These are phyloP conservation scores for Rutstroemia sp. DNA, from an alignment of 2,329 filamentous ascomycete species.

Conservation along the genomic window DNA sequence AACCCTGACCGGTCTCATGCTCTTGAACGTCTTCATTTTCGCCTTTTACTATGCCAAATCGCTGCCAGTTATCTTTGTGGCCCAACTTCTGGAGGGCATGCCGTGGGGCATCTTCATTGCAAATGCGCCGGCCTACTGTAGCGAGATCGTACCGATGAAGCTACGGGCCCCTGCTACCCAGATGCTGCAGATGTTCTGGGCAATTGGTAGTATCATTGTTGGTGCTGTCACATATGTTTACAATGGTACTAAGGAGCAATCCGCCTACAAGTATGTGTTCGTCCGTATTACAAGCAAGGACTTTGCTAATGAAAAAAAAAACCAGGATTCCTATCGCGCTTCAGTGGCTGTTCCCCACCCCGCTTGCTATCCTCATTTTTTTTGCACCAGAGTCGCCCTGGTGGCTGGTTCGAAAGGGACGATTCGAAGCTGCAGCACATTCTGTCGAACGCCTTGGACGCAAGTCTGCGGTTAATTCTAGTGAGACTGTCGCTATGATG, in stretches of 20 bases:
- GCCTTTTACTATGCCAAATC: conserved; percentile 38
- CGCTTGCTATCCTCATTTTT: conserved; percentile 41
- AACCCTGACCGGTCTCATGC: conserved; percentile 46
- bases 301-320: conserved; percentile 29
- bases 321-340: conserved; percentile 42
- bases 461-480: conserved; percentile 38
- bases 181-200: conserved; percentile 62
- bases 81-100: conserved; percentile 53
- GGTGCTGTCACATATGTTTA: conserved; percentile 49
- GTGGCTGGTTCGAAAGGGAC: conserved; percentile 40
- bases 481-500: conserved; percentile 47
- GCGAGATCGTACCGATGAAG: conserved; percentile 52
- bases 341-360: conserved; percentile 47
- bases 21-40: conserved; percentile 41
- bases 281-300: conserved; percentile 16
- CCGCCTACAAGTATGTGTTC: conserved; percentile 37
- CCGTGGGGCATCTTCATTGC: conserved; percentile 62
- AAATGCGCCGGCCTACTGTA: conserved; percentile 55
- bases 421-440: conserved; percentile 35
- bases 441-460: conserved; percentile 29
- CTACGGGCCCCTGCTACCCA: conserved; percentile 52
- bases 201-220: conserved; percentile 56
- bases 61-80: conserved; percentile 38
- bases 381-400: conserved; percentile 42
- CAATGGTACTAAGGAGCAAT: conserved; percentile 30